Percentiles rank a stretch among this genome's conserved stretches.
Conservation (phyloP, 805 yeast genomes). For the Ogataea trehalophila region DNA sequence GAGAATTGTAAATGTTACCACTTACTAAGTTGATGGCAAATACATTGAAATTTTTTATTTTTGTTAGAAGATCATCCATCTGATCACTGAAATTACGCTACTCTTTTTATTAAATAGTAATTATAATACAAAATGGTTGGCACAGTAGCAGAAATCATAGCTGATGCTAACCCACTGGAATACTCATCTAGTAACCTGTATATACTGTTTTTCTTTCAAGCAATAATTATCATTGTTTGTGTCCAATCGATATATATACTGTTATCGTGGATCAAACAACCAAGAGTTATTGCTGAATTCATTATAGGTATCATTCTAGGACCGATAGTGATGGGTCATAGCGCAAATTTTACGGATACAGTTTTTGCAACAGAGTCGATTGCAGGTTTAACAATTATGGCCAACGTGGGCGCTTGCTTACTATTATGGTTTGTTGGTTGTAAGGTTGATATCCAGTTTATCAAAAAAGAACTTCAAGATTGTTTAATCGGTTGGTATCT, state of each 20-base stretch:
- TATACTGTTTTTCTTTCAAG: slow-evolving; percentile 67
- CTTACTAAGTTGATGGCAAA: no score
- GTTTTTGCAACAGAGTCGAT: slow-evolving; percentile 63
- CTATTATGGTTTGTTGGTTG: slow-evolving; percentile 74
- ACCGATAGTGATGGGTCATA: slow-evolving; percentile 68
- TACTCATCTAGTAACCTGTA: slow-evolving; percentile 56
- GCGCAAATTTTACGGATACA: slow-evolving; percentile 58
- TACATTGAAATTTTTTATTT: no score
- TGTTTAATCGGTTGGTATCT: slow-evolving; percentile 64
- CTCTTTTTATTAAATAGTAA: no score
- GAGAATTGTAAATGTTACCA: no score
- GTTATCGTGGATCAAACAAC: slow-evolving; percentile 59
- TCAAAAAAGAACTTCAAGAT: slow-evolving; percentile 52
- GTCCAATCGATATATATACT: slow-evolving; percentile 62
- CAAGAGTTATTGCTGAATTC: slow-evolving; percentile 79
- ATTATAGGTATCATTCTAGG: slow-evolving; percentile 72
- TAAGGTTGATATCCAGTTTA: slow-evolving; percentile 68
- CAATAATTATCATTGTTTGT: slow-evolving; percentile 51
- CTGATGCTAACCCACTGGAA: slow-evolving; percentile 66
- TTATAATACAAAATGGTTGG: background rate
- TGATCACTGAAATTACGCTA: no score
- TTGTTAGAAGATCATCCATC: no score
- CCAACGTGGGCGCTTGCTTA: slow-evolving; percentile 70
- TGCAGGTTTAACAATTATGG: slow-evolving; percentile 59
- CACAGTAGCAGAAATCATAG: slow-evolving; percentile 54